phyloP scores from a whole-genome alignment of 306 rosid species.

The Trifolium pratense region DNA sequence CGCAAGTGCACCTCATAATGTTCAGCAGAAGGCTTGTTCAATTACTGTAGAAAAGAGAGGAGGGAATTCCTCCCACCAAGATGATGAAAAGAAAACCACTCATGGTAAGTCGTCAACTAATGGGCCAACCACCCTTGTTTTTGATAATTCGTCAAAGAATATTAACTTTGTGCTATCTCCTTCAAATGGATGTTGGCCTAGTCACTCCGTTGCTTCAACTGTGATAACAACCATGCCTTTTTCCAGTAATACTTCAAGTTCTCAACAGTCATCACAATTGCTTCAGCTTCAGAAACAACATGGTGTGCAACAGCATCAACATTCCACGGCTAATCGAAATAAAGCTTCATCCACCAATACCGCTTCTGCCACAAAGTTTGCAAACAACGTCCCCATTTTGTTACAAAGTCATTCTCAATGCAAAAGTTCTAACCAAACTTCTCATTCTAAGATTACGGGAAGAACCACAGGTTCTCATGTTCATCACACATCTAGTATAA shows the following conservation, averaged over 20 bases:
- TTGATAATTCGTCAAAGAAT: constrained; percentile 67
- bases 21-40: constrained; percentile 56
- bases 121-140: constrained; percentile 68
- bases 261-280: constrained; percentile 56
- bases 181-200: constrained; percentile 55
- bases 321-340: constrained; percentile 39
- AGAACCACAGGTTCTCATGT: constrained; percentile 43
- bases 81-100: constrained; percentile 54
- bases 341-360: constrained; percentile 42
- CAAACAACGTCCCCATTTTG: constrained; percentile 50
- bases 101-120: constrained; percentile 51
- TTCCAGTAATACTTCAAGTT: constrained; percentile 49
- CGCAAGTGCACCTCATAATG: constrained; percentile 47
- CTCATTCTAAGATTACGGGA: constrained; percentile 52
- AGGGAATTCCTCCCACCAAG: constrained; percentile 48
- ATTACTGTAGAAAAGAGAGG: constrained; percentile 50
- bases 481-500: constrained; percentile 39
- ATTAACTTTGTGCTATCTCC: constrained; percentile 61
- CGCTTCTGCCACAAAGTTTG: constrained; percentile 46
- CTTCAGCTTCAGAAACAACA: constrained; percentile 62
- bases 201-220: constrained; percentile 48
- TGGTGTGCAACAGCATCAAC: constrained; percentile 56
- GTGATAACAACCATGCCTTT: constrained; percentile 45
- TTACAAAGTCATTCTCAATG: constrained; percentile 50
- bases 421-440: constrained; percentile 50